Conservation (phyloP, 2,329 filamentous ascomycete species). For the Pyrenophora tritici-repentis region DNA sequence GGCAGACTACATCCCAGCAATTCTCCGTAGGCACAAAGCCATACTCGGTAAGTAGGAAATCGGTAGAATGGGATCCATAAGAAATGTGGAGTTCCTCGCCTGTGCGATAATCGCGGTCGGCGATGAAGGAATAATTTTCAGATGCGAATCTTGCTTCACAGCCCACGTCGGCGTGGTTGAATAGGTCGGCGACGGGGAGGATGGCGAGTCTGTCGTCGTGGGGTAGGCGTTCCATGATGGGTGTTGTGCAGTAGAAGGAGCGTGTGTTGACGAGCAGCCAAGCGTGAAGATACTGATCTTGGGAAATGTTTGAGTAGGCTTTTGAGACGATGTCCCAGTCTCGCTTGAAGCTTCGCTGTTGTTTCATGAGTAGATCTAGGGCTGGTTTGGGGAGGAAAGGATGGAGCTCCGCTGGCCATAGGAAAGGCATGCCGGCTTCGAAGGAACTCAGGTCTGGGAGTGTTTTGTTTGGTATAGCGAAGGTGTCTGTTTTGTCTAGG, state of each 20-base stretch:
- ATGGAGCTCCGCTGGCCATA: slow-evolving; percentile 56
- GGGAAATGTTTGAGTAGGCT: slow-evolving; percentile 52
- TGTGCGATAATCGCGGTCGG: slow-evolving; percentile 55
- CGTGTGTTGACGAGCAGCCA: slow-evolving; percentile 67
- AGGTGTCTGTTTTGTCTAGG: slow-evolving; percentile 7
- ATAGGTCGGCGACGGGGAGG: slow-evolving; percentile 74
- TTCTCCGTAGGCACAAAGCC: slow-evolving; percentile 52
- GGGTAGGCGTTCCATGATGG: slow-evolving; percentile 32
- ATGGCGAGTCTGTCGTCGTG: slow-evolving; percentile 67
- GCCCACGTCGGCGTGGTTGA: slow-evolving; percentile 61
- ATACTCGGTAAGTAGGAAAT: slow-evolving; percentile 73
- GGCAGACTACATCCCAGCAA: slow-evolving; percentile 47
- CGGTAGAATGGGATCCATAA: slow-evolving; percentile 73
- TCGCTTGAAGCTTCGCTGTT: slow-evolving; percentile 57
- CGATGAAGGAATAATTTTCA: slow-evolving; percentile 60
- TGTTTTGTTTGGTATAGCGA: neutral
- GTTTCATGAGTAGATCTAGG: slow-evolving; percentile 56
- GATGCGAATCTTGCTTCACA: slow-evolving; percentile 60
- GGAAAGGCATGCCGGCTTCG: slow-evolving; percentile 59
- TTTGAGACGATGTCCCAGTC: slow-evolving; percentile 56
- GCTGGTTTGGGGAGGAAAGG: slow-evolving; percentile 46
- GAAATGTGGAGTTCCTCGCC: slow-evolving; percentile 71
- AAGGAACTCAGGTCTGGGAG: slow-evolving; percentile 47
- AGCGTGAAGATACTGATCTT: slow-evolving; percentile 57
- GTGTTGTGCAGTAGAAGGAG: slow-evolving; percentile 62